Conservation (phyloP, 2,329 filamentous ascomycete genomes). For the Fusarium fracticaudum region DNA sequence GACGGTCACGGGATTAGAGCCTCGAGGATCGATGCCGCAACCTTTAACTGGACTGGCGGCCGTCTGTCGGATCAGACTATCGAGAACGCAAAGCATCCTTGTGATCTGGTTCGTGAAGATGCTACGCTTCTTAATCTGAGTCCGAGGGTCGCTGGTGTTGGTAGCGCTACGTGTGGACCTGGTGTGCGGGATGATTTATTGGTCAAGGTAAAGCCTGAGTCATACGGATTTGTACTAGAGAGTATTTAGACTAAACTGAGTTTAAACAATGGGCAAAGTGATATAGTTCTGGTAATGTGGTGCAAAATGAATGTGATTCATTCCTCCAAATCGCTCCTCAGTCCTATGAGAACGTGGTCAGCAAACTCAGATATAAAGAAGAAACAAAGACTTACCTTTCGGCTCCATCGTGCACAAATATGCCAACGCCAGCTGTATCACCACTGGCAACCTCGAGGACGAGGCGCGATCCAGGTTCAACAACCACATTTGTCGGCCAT, state of each 20-base stretch:
- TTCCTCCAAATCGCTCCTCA: background rate
- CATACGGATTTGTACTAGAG: background rate
- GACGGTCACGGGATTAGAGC: background rate
- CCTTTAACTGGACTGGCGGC: background rate
- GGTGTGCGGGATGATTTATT: slow-evolving; percentile 1
- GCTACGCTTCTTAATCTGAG: slow-evolving; percentile 2
- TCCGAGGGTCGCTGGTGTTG: slow-evolving; percentile 5
- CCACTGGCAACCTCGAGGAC: background rate
- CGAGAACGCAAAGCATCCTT: slow-evolving; percentile 6
- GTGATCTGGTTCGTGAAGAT: background rate
- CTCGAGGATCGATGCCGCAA: background rate
- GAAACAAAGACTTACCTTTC: background rate
- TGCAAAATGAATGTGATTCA: background rate
- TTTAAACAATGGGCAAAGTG: no score
- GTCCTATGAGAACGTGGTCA: background rate
- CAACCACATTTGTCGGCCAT: background rate
- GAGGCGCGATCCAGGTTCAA: background rate
- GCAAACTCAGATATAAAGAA: background rate
- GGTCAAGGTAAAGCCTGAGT: background rate
- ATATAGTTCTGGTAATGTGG: no score
- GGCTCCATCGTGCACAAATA: background rate
- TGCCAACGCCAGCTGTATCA: background rate
- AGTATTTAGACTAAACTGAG: no score
- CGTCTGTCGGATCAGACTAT: background rate
- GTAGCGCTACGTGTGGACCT: slow-evolving; percentile 17